Percentiles rank a stretch among this genome's conserved stretches.
Conservation (phyloP, 495 filamentous ascomycete genomes). For the Copromyces sp. region DNA sequence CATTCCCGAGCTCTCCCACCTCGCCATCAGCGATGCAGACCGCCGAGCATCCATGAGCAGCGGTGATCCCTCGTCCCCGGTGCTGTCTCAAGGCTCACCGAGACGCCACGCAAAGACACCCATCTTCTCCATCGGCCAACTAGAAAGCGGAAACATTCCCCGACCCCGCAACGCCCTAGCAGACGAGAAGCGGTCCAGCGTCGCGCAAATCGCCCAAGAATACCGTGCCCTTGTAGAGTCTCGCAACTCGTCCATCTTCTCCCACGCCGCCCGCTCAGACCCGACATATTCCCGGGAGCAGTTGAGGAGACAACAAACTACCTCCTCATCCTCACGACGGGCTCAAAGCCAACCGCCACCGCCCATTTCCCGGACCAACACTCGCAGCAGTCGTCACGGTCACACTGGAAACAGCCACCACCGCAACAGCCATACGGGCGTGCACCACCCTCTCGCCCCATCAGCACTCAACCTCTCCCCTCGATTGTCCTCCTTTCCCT, state of each 20-base stretch:
- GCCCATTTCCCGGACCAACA: neutral
- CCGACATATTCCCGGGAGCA: constrained; percentile 1
- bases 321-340: neutral
- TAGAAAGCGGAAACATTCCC: constrained; percentile 17
- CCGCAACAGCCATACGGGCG: neutral
- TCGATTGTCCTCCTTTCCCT: neutral
- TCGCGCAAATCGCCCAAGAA: constrained; percentile 37
- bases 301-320: neutral
- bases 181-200: constrained; percentile 21
- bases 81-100: constrained; percentile 1
- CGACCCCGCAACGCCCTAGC: constrained; percentile 15
- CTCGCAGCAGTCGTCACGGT: neutral
- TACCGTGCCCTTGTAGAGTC: constrained; percentile 33
- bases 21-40: constrained; percentile 17
- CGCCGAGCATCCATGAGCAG: constrained; percentile 6
- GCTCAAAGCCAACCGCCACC: neutral
- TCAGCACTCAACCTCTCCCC: neutral
- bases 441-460: neutral
- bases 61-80: constrained; percentile 6
- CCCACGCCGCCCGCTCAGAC: constrained; percentile 14
- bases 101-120: constrained; percentile 34
- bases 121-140: constrained; percentile 31
- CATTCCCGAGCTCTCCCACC: constrained; percentile 32
- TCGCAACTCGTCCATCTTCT: constrained; percentile 10
- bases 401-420: neutral